These are phyloP conservation scores for Ramalina peruviana DNA, from an alignment of 495 filamentous ascomycete genomes.

Conservation along the genomic window DNA sequence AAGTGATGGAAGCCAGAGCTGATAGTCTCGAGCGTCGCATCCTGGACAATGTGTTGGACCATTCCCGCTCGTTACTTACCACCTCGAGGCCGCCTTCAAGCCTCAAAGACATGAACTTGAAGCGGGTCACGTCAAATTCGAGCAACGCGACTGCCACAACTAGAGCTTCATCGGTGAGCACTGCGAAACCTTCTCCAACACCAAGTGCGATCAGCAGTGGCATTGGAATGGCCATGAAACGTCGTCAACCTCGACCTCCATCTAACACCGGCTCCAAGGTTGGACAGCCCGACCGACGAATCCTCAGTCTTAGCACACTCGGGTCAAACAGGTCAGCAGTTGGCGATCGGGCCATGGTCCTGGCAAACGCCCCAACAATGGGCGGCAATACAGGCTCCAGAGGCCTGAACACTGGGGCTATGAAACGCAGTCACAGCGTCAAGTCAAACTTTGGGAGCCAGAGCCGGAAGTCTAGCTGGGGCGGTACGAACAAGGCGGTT, in stretches of 20 bases:
- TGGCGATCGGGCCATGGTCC: slow-evolving; percentile 37
- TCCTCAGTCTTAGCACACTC: slow-evolving; percentile 80
- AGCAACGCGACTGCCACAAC: slow-evolving; percentile 29
- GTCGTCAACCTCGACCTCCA: slow-evolving; percentile 24
- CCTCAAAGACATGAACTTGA: slow-evolving; percentile 54
- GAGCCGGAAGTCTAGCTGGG: slow-evolving; percentile 65
- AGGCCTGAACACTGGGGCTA: slow-evolving; percentile 15
- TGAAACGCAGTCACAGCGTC: slow-evolving; percentile 60
- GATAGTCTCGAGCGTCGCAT: slow-evolving; percentile 83
- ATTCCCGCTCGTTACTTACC: slow-evolving; percentile 66
- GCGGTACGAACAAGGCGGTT: slow-evolving; percentile 27
- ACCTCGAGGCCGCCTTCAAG: slow-evolving; percentile 37
- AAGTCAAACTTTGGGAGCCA: slow-evolving; percentile 40
- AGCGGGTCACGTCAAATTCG: slow-evolving; percentile 47
- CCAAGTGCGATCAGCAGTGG: slow-evolving; percentile 32
- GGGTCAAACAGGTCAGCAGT: slow-evolving; percentile 53
- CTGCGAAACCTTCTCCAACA: slow-evolving; percentile 23
- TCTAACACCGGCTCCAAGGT: slow-evolving; percentile 31
- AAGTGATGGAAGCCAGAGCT: slow-evolving; percentile 74
- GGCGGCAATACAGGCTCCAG: slow-evolving; percentile 6
- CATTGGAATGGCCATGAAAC: slow-evolving; percentile 39
- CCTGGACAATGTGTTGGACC: slow-evolving; percentile 87
- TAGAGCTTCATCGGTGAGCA: slow-evolving; percentile 19
- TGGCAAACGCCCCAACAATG: slow-evolving; percentile 37
- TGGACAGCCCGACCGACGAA: slow-evolving; percentile 45